Conservation (phyloP, 176 grass and related monocot species). For the Neostapfia colusana region DNA sequence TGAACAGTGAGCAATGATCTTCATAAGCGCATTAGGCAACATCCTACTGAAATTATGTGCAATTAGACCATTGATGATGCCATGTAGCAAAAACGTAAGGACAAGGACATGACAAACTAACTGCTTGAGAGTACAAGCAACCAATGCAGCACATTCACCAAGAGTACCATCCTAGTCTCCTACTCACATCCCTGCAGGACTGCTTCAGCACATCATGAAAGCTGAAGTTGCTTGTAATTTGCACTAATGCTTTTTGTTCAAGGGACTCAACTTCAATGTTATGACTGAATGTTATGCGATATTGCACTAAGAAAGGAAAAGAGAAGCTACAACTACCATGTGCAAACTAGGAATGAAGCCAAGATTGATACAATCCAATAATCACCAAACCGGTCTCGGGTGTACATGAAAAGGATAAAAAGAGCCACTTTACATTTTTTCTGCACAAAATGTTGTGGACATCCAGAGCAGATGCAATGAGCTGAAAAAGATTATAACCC, state of each 20-base stretch:
- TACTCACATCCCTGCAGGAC: neutral
- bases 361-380: neutral
- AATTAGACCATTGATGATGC: neutral
- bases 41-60: neutral
- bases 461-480: slow-evolving; percentile 73
- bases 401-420: slow-evolving; percentile 21
- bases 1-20: neutral
- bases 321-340: slow-evolving; percentile 11
- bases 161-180: too few relatives aligned
- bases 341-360: slow-evolving; percentile 17
- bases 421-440: slow-evolving; percentile 35
- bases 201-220: slow-evolving; percentile 24
- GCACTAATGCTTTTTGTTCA: neutral
- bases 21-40: neutral
- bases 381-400: neutral
- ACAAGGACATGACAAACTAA: slow-evolving; percentile 5
- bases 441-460: slow-evolving; percentile 62
- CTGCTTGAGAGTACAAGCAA: neutral
- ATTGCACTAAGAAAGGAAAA: slow-evolving; percentile 23
- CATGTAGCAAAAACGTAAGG: slow-evolving; percentile 26
- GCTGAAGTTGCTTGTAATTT: neutral
- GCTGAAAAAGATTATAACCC: slow-evolving; percentile 68
- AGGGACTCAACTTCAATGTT: neutral
- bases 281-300: slow-evolving; percentile 12
- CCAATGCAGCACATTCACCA: neutral